phyloP scores from a whole-genome alignment of 768 basidiomycete genomes.

The Dioszegia hungarica region DNA sequence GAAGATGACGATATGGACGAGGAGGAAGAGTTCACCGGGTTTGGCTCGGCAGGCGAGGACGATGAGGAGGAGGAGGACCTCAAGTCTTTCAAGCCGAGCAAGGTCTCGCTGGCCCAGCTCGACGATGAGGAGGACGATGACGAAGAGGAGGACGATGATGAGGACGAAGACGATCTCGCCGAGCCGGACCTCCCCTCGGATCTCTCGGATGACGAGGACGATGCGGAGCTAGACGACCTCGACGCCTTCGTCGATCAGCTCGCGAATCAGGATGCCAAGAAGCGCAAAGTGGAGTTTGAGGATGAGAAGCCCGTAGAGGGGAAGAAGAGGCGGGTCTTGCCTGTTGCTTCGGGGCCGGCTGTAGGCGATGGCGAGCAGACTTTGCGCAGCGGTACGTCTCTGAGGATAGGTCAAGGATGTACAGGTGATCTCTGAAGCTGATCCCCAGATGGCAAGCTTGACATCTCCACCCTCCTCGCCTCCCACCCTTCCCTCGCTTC shows the following conservation, averaged over 20 bases:
- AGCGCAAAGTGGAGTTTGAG: conserved; percentile 63
- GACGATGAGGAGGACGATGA: conserved; percentile 49
- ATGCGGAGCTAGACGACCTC: conserved; percentile 60
- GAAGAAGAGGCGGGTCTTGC: conserved; percentile 58
- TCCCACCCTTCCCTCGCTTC: conserved; percentile 63
- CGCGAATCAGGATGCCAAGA: conserved; percentile 57
- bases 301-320: conserved; percentile 15
- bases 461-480: conserved; percentile 56
- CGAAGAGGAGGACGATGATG: conserved; percentile 50
- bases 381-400: conserved; percentile 34
- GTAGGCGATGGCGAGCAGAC: conserved; percentile 65
- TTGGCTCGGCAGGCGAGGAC: conserved; percentile 16
- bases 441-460: conserved; percentile 45
- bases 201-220: conserved; percentile 31
- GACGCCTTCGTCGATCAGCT: conserved; percentile 68
- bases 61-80: conserved; percentile 16
- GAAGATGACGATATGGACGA: conserved; percentile 20
- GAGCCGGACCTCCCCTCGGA: conserved; percentile 37
- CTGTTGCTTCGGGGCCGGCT: conserved; percentile 65
- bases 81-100: conserved; percentile 5
- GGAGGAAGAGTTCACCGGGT: conserved; percentile 18
- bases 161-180: conserved; percentile 53
- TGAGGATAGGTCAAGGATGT: background rate
- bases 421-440: conserved; percentile 6
- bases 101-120: background rate